A percentile compares a stretch with the other conserved stretches of the same genome.
phyloP scores from a whole-genome alignment of 2,329 filamentous ascomycete species.

The Alternaria atra region DNA sequence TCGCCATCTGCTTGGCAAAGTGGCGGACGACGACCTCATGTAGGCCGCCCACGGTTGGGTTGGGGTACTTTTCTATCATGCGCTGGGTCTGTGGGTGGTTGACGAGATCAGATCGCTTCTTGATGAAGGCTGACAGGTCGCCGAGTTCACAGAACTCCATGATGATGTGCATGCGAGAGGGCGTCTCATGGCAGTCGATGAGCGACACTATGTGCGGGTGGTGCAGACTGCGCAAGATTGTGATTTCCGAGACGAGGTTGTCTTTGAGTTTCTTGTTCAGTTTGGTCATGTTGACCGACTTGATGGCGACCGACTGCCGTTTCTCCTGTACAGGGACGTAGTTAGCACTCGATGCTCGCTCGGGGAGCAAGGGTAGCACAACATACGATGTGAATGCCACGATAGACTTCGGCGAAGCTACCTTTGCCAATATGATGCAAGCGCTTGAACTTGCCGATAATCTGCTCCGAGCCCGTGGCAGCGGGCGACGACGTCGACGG shows the following conservation, averaged over 20 bases:
- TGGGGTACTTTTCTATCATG: slow-evolving; percentile 93
- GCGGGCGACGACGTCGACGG: slow-evolving; percentile 43
- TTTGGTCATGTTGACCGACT: slow-evolving; percentile 89
- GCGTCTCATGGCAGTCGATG: slow-evolving; percentile 89
- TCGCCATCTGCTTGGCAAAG: slow-evolving; percentile 93
- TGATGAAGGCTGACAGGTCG: slow-evolving; percentile 94
- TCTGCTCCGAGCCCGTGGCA: slow-evolving; percentile 33
- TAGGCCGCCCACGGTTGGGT: slow-evolving; percentile 80
- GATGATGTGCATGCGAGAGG: slow-evolving; percentile 89
- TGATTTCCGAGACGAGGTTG: slow-evolving; percentile 93
- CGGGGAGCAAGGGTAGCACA: neutral
- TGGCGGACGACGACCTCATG: slow-evolving; percentile 97
- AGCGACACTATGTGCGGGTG: slow-evolving; percentile 97
- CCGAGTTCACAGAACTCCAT: slow-evolving; percentile 99
- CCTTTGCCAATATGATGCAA: slow-evolving; percentile 94
- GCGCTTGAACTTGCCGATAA: slow-evolving; percentile 80
- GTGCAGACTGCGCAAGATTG: slow-evolving; percentile 90
- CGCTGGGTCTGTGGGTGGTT: slow-evolving; percentile 84
- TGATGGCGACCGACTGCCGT: slow-evolving; percentile 88
- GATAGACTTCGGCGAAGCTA: slow-evolving; percentile 96
- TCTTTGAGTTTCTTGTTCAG: slow-evolving; percentile 96
- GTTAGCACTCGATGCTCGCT: neutral
- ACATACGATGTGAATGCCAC: slow-evolving; percentile 80
- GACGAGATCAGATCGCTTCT: slow-evolving; percentile 83
- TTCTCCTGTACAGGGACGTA: slow-evolving; percentile 66